Percentiles rank a stretch among this genome's conserved stretches.
Evolutionary conservation across 495 filamentous ascomycete genomes (phyloP).

Genomic region (Aspergillus indologenus): DNA sequence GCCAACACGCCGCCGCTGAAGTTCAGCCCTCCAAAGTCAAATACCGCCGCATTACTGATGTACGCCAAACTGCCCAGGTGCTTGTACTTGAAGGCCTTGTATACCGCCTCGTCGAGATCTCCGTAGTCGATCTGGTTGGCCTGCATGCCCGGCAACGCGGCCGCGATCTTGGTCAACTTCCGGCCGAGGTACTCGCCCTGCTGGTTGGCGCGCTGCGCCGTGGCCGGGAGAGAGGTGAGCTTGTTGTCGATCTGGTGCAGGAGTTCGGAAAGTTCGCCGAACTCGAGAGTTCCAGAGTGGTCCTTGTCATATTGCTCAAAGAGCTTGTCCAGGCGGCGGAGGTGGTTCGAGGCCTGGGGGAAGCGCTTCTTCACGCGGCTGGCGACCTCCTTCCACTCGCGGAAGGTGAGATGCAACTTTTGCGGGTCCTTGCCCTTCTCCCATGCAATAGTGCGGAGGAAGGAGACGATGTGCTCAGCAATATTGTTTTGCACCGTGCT

Average conservation of each 20-base stretch:
- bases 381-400: constrained; percentile 84
- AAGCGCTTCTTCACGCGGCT: constrained; percentile 80
- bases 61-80: constrained; percentile 93
- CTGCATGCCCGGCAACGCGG: constrained; percentile 68
- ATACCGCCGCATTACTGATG: constrained; percentile 92
- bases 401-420: constrained; percentile 74
- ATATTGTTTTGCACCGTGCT: constrained; percentile 95
- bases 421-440: constrained; percentile 87
- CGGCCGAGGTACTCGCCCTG: constrained; percentile 91
- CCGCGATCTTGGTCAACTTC: constrained; percentile 91
- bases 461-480: constrained; percentile 78
- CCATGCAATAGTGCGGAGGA: constrained; percentile 87
- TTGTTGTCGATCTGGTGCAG: constrained; percentile 88
- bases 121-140: constrained; percentile 83
- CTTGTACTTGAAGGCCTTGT: constrained; percentile 93
- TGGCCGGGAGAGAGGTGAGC: constrained; percentile 79
- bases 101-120: constrained; percentile 87
- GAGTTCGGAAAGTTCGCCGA: constrained; percentile 84
- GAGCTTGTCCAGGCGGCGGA: constrained; percentile 81
- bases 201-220: constrained; percentile 96
- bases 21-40: constrained; percentile 78
- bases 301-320: constrained; percentile 93
- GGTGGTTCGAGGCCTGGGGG: constrained; percentile 87
- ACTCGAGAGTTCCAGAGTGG: constrained; percentile 87
- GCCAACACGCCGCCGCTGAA: constrained; percentile 84